Conservation (phyloP, 2,329 filamentous ascomycete species). For the Furcasterigmium sp. region DNA sequence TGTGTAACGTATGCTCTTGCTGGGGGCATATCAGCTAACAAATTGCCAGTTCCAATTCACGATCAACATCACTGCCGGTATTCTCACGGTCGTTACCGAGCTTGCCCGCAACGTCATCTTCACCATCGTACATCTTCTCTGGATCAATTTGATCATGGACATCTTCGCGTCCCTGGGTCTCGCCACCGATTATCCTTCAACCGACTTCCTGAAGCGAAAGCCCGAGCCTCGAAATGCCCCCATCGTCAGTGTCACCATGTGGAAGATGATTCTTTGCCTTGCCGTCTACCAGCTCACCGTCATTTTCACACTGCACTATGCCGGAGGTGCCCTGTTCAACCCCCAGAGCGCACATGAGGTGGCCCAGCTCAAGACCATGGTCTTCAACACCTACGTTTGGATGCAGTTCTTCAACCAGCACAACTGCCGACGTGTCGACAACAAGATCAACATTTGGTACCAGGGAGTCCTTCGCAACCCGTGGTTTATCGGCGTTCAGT, state of each 20-base stretch:
- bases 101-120: constrained; percentile 42
- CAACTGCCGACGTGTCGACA: constrained; percentile 78
- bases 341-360: constrained; percentile 3
- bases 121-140: constrained; percentile 53
- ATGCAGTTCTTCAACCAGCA: constrained; percentile 88
- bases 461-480: constrained; percentile 69
- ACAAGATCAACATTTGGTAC: constrained; percentile 73
- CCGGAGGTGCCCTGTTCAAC: constrained; percentile 44
- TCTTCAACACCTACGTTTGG: constrained; percentile 85
- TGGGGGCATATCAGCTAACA: too few relatives aligned
- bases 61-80: constrained; percentile 55
- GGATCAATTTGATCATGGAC: constrained; percentile 59
- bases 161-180: constrained; percentile 50
- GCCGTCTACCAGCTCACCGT: constrained; percentile 64
- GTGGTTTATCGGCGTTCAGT: constrained; percentile 68
- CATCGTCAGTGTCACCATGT: constrained; percentile 65
- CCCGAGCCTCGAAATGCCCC: constrained; percentile 22
- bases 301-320: constrained; percentile 57
- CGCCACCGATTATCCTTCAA: constrained; percentile 30
- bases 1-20: constrained; percentile 15
- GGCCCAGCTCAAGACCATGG: constrained; percentile 55
- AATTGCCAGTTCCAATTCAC: constrained; percentile 50
- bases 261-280: constrained; percentile 79
- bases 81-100: constrained; percentile 53
- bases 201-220: constrained; percentile 24